Evolutionary conservation across 1,284 basidiomycete genomes (phyloP), one percentile per base, ranked within the genome.

Genomic region (Trichosporon sp.): DNA sequence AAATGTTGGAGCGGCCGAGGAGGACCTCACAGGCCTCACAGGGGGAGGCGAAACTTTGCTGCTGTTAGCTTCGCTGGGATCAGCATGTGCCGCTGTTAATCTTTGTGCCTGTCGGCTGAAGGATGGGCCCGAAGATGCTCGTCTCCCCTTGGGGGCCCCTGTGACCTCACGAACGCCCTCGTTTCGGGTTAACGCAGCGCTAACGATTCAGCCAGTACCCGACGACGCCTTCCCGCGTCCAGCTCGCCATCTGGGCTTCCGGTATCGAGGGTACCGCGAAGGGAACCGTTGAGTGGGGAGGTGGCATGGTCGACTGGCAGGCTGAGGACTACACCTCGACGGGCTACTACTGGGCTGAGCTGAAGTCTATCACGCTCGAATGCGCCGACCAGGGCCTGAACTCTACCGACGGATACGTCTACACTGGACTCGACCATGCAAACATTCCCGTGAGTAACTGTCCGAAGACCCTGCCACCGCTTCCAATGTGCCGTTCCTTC

Each of bases 221-320:
- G 4, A 85, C 80, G 62, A 91, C 90, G 0, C 90, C 91, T 1
- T 85, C 89, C 16, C 86, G 89, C 49, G 84, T 92, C 36, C 89
- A 92, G 77, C 78, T 92, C 64, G 90, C 88, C 62, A 71, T 92
- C 64, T 92, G 91, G 90, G 87, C 90, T 21, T 88, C 88, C 2
- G 90, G 90, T 37, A 87, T 89, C 72, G 63, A 82, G 46, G 73
- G 81, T 8, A 83, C 82, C 37, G 82, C 89, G 2, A 77, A 79
- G 40, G 91, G 91, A 34, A 91, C 89, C 4, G 78, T 92, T 33
- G 73, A 85, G 63, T 93, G 91, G 91, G 83, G 86, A 19, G 89
- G 88, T 65, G 89, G 89, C 36, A 83, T 88, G 84, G 89, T 91
- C 79, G 81, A 91, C 81, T 92, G 88, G 87, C 71, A 81, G 23